Percentiles rank a stretch among this genome's conserved stretches.
phyloP scores from a whole-genome alignment of 345 rosid species.

The Adansonia digitata region DNA sequence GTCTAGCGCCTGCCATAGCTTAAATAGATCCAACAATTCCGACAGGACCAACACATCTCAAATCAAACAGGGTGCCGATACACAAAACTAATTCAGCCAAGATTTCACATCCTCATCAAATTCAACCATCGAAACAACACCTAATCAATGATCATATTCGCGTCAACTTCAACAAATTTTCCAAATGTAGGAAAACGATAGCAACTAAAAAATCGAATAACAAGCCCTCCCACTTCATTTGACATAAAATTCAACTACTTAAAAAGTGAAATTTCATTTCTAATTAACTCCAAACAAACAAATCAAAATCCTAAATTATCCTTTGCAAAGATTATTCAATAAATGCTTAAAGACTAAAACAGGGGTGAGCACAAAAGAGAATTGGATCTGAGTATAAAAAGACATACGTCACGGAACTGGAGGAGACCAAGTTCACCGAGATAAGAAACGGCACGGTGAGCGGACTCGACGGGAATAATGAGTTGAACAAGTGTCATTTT shows the following conservation, averaged over 20 bases:
- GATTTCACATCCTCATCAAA: background rate
- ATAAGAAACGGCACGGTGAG: conserved; percentile 79
- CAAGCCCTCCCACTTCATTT: conserved; percentile 4
- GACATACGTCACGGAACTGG: conserved; percentile 76
- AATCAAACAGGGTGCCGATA: conserved; percentile 4
- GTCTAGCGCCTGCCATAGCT: background rate
- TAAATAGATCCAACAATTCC: conserved; percentile 4
- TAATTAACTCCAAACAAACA: background rate
- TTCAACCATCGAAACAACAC: background rate
- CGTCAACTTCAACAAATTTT: background rate
- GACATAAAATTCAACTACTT: background rate
- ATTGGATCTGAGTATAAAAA: conserved; percentile 39
- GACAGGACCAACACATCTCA: background rate
- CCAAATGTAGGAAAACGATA: background rate
- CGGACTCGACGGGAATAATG: conserved; percentile 87
- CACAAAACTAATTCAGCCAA: background rate
- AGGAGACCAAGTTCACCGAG: conserved; percentile 80
- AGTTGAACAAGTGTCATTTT: conserved; percentile 91
- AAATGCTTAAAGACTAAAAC: background rate
- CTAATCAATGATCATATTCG: background rate
- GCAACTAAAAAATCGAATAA: conserved; percentile 8
- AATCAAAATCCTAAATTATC: background rate
- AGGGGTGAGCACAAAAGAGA: conserved; percentile 9
- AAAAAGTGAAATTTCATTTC: background rate
- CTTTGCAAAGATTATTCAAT: background rate